Percentiles rank a stretch among this genome's conserved stretches.
Conservation (phyloP, 495 filamentous ascomycete genomes). For the Oidiodendron maius region DNA sequence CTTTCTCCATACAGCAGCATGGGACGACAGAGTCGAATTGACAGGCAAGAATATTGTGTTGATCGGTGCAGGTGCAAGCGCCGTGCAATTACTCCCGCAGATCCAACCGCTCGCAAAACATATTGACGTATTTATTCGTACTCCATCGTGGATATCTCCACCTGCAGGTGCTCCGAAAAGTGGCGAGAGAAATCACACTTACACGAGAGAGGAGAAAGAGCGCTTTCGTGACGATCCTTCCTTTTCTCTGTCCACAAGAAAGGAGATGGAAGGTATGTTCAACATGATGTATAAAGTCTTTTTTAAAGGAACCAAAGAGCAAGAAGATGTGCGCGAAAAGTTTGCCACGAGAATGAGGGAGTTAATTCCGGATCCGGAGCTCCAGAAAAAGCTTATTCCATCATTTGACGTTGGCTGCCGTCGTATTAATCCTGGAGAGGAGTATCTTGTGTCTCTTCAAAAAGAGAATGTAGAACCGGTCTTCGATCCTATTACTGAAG, state of each 20-base stretch:
- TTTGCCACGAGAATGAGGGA: no score
- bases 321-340: no score
- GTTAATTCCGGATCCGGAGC: no score
- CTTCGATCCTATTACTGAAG: no score
- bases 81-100: constrained; percentile 42
- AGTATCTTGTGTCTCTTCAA: constrained; percentile 61
- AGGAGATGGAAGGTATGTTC: no score
- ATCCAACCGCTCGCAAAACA: constrained; percentile 36
- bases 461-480: constrained; percentile 55
- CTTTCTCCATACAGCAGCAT: constrained; percentile 16
- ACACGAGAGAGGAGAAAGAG: constrained; percentile 20
- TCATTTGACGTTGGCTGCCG: constrained; percentile 62
- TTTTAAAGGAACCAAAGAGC: no score
- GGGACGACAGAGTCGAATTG: constrained; percentile 21
- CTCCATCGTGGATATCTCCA: constrained; percentile 15
- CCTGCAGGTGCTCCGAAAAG: background rate
- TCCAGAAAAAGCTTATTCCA: no score
- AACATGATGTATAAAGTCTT: no score
- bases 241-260: no score
- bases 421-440: constrained; percentile 63
- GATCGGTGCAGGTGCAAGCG: constrained; percentile 41
- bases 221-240: constrained; percentile 27
- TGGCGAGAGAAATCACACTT: no score
- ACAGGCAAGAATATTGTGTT: constrained; percentile 37
- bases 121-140: constrained; percentile 45